phyloP scores from a whole-genome alignment of 2,329 filamentous ascomycete genomes.

The Xylariaceae sp. region DNA sequence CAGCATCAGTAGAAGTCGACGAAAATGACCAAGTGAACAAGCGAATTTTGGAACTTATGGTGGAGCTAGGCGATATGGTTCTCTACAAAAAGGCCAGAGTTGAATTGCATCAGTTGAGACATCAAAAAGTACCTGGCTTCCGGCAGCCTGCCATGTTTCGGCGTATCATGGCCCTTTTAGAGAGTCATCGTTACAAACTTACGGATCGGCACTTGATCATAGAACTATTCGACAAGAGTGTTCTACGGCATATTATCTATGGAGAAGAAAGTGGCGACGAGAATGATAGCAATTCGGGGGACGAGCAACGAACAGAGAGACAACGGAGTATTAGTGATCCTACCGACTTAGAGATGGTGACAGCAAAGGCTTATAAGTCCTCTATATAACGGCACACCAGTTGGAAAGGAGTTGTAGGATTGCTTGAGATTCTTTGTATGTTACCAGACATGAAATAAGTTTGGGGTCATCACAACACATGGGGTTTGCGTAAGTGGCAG shows the following conservation, averaged over 20 bases:
- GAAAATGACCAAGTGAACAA: constrained; percentile 67
- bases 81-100: constrained; percentile 84
- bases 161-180: constrained; percentile 82
- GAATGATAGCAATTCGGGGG: constrained; percentile 51
- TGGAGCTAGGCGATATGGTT: constrained; percentile 91
- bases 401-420: constrained; percentile 23
- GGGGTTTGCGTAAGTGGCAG: constrained; percentile 15
- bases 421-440: constrained; percentile 16
- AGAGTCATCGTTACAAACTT: constrained; percentile 87
- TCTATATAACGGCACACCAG: constrained; percentile 30
- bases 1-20: constrained; percentile 61
- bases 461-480: constrained; percentile 4
- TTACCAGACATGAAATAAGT: constrained; percentile 20
- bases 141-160: constrained; percentile 79
- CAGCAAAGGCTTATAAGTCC: constrained; percentile 23
- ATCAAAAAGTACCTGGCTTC: constrained; percentile 77
- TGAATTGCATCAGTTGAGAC: constrained; percentile 79
- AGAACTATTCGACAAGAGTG: constrained; percentile 90
- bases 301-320: constrained; percentile 61
- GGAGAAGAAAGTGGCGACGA: constrained; percentile 61
- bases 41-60: constrained; percentile 82
- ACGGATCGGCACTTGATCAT: constrained; percentile 88
- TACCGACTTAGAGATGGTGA: constrained; percentile 37
- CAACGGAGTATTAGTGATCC: constrained; percentile 58
- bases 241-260: constrained; percentile 83